A percentile compares a stretch with the other conserved stretches of the same genome.
Conservation (phyloP, 371 early-diverging fungal species). For the Actinomortierella ambigua region DNA sequence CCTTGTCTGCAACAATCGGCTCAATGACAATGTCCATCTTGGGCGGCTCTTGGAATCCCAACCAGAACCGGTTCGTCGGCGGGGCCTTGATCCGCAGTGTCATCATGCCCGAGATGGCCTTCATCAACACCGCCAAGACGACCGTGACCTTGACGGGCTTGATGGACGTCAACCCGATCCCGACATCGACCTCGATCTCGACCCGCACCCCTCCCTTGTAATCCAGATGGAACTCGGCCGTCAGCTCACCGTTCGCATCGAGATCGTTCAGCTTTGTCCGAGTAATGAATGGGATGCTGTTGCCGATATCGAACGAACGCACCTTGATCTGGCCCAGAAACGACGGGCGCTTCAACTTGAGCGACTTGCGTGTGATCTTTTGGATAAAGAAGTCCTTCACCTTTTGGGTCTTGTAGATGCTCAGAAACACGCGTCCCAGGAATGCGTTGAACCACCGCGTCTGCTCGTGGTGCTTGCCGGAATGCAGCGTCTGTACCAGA, state of each 20-base stretch:
- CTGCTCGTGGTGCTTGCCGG: conserved; percentile 66
- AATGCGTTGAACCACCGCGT: conserved; percentile 92
- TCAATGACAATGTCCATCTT: conserved; percentile 80
- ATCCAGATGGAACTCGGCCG: conserved; percentile 73
- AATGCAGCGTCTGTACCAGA: conserved; percentile 60
- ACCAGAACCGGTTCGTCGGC: conserved; percentile 89
- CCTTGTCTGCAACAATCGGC: conserved; percentile 87
- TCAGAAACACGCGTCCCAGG: conserved; percentile 79
- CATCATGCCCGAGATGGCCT: conserved; percentile 75
- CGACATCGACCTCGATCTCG: conserved; percentile 74
- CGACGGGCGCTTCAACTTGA: conserved; percentile 71
- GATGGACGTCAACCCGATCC: conserved; percentile 52
- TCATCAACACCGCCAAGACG: conserved; percentile 76
- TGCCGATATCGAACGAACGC: conserved; percentile 77
- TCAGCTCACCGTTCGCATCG: conserved; percentile 72
- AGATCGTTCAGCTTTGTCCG: conserved; percentile 75
- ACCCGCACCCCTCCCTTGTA: conserved; percentile 80
- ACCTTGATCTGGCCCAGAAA: conserved; percentile 87
- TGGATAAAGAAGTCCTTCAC: conserved; percentile 63
- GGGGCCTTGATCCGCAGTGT: conserved; percentile 82
- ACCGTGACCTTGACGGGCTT: conserved; percentile 78
- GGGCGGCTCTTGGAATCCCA: conserved; percentile 86
- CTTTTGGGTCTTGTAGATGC: conserved; percentile 69
- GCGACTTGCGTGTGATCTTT: conserved; percentile 68
- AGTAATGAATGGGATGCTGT: conserved; percentile 80